phyloP scores from a whole-genome alignment of 345 rosid genomes.

The Eucalyptus tenuipes region DNA sequence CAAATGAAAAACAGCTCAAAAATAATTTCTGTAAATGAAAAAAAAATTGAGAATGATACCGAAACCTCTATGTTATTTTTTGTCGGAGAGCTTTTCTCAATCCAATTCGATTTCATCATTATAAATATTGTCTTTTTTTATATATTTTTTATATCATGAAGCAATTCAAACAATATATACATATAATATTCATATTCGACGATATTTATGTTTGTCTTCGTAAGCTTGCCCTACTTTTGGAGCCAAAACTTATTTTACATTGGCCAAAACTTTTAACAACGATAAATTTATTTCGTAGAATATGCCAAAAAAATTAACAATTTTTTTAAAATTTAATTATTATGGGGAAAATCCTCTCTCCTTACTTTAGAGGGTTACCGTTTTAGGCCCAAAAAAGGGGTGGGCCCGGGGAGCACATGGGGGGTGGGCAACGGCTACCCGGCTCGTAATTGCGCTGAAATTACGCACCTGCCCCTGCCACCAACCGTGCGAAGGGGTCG shows the following conservation, averaged over 20 bases:
- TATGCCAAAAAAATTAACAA: neutral
- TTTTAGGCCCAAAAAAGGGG: neutral
- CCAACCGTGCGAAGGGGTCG: neutral
- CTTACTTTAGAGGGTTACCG: neutral
- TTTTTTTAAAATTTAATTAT: neutral
- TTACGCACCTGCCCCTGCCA: neutral
- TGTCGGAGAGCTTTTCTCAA: neutral
- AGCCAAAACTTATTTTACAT: neutral
- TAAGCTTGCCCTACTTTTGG: neutral
- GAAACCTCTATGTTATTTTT: too few relatives aligned
- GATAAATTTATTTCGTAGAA: too few relatives aligned
- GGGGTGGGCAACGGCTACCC: neutral
- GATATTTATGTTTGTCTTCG: accelerated
- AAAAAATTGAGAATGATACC: neutral
- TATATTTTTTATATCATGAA: too few relatives aligned
- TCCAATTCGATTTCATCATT: neutral
- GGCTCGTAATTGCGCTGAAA: neutral
- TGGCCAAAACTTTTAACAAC: neutral
- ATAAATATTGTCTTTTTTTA: too few relatives aligned
- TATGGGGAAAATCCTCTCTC: neutral
- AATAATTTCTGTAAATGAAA: neutral
- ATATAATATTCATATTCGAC: too few relatives aligned
- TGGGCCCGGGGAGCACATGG: neutral
- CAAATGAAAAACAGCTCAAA: neutral
- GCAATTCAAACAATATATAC: neutral